Evolutionary conservation across 768 basidiomycete species (phyloP).

Genomic region (Termitomyces sp.): DNA sequence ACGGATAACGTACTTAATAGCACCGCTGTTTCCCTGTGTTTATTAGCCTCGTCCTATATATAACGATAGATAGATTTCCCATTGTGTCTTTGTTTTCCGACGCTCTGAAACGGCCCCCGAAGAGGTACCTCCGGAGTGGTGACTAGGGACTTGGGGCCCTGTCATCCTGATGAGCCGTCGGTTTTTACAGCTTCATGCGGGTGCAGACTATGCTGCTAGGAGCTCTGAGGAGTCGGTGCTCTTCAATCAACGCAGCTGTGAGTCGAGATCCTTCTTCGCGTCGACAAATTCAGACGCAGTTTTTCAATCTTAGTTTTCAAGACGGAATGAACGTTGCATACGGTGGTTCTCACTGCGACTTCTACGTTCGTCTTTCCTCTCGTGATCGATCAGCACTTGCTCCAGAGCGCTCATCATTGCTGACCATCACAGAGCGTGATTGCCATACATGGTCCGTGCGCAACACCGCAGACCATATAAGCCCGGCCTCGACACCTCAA

Average conservation of each 20-base stretch:
- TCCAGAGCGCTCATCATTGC: background rate
- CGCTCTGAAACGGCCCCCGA: background rate
- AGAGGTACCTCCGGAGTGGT: background rate
- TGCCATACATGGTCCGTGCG: background rate
- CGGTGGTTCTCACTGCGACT: no score
- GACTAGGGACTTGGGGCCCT: background rate
- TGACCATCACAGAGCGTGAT: background rate
- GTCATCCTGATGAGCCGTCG: background rate
- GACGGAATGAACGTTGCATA: no score
- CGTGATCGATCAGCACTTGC: background rate
- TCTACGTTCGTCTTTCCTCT: no score
- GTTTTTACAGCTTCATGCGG: background rate
- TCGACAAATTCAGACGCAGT: background rate
- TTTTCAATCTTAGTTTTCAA: no score
- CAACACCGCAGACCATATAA: background rate
- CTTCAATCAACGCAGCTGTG: background rate
- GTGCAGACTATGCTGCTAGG: background rate
- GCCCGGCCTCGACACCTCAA: background rate
- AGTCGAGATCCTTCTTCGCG: background rate
- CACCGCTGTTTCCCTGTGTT: background rate
- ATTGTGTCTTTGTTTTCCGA: background rate
- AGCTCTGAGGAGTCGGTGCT: background rate
- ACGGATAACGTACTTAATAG: background rate
- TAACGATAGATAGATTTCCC: background rate
- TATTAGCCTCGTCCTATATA: background rate